phyloP scores from a whole-genome alignment of 179 eudicot species.

The Vitellaria paradoxa region DNA sequence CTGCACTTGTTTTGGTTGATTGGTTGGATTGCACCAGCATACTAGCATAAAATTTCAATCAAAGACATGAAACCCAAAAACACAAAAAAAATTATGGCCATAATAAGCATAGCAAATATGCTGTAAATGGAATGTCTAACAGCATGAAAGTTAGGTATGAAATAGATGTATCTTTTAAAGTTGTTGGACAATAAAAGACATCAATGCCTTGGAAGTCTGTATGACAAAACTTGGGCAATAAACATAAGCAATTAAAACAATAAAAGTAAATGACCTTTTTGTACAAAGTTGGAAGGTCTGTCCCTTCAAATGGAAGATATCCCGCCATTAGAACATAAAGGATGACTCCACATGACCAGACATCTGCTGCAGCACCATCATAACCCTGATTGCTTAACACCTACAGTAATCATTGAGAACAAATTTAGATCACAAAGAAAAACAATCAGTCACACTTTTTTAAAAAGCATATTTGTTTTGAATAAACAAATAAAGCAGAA shows the following conservation, averaged over 20 bases:
- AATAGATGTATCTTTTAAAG: too few relatives aligned
- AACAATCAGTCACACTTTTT: neutral
- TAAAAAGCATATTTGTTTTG: neutral
- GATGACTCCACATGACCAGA: constrained; percentile 94
- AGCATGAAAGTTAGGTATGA: too few relatives aligned
- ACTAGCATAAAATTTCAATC: too few relatives aligned
- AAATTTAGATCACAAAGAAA: constrained; percentile 2
- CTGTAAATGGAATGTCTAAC: neutral
- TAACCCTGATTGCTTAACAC: constrained; percentile 74
- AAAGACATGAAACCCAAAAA: neutral
- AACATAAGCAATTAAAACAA: neutral
- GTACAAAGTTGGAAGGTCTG: constrained; percentile 66
- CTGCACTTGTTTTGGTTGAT: too few relatives aligned
- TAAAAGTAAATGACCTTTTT: constrained; percentile 45
- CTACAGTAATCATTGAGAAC: constrained; percentile 26
- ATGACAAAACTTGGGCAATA: neutral
- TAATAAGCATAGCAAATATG: neutral
- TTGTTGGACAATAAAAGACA: too few relatives aligned
- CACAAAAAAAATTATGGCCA: neutral
- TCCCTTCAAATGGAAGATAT: constrained; percentile 75
- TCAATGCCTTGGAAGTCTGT: too few relatives aligned
- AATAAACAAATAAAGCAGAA: neutral
- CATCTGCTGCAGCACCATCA: constrained; percentile 94
- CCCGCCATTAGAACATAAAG: constrained; percentile 79
- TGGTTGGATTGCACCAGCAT: too few relatives aligned